Percentiles rank a stretch among this genome's conserved stretches.
These are phyloP conservation scores for Sugiyamaella americana DNA, from an alignment of 805 yeast species.

Conservation along the genomic window DNA sequence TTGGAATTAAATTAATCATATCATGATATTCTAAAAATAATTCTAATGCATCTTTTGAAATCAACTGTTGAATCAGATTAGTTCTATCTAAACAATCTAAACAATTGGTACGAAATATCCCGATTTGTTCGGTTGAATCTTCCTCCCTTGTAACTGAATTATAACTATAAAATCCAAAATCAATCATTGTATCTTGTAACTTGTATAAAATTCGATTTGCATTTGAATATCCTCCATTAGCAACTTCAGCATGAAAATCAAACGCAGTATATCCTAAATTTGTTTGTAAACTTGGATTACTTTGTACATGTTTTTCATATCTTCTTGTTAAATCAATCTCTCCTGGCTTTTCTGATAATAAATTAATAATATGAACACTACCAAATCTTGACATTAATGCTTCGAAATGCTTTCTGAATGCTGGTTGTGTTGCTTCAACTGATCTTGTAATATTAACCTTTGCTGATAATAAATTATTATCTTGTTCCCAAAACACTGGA, in stretches of 20 bases:
- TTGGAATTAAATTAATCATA: slow-evolving; percentile 31
- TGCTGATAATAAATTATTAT: slow-evolving; percentile 82
- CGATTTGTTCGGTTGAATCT: slow-evolving; percentile 70
- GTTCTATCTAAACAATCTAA: slow-evolving; percentile 94
- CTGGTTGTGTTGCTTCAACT: slow-evolving; percentile 85
- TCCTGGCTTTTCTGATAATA: slow-evolving; percentile 71
- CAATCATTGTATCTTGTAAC: slow-evolving; percentile 59
- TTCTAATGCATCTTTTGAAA: slow-evolving; percentile 64
- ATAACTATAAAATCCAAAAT: slow-evolving; percentile 77
- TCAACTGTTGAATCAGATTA: slow-evolving; percentile 70
- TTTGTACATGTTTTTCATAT: slow-evolving; percentile 53
- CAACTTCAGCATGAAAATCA: slow-evolving; percentile 90
- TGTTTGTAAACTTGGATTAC: slow-evolving; percentile 30
- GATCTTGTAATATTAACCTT: slow-evolving; percentile 87
- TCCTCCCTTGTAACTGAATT: slow-evolving; percentile 48
- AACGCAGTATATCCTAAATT: slow-evolving; percentile 64
- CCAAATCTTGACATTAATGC: slow-evolving; percentile 70
- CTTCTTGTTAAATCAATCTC: slow-evolving; percentile 68
- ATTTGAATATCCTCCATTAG: slow-evolving; percentile 83
- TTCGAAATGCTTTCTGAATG: slow-evolving; percentile 76
- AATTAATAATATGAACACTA: slow-evolving; percentile 80
- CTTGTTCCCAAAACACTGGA: slow-evolving; percentile 98
- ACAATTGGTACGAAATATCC: slow-evolving; percentile 90
- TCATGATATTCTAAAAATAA: slow-evolving; percentile 39
- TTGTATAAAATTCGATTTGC: slow-evolving; percentile 64